Percentiles rank a stretch among this genome's conserved stretches.
These are phyloP conservation scores for Penicillium sp. DNA, from an alignment of 2,329 filamentous ascomycete species.

Conservation along the genomic window DNA sequence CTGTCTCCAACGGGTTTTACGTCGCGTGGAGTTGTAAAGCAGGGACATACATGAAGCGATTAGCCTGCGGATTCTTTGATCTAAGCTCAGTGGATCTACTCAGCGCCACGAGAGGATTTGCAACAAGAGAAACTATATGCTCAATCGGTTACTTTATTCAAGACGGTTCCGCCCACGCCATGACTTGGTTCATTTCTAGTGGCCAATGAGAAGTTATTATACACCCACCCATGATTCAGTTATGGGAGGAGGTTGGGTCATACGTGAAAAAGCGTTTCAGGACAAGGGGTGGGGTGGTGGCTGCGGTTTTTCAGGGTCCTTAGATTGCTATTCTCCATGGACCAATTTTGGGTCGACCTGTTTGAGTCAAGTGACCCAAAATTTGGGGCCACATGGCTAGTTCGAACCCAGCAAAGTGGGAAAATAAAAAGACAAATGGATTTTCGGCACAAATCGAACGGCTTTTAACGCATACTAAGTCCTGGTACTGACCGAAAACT, in stretches of 20 bases:
- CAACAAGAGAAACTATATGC: neutral
- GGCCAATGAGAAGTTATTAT: no score
- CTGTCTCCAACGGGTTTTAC: neutral
- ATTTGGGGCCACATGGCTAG: neutral
- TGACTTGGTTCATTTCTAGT: no score
- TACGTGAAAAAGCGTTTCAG: neutral
- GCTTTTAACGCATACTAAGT: neutral
- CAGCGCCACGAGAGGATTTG: no score
- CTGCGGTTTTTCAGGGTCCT: neutral
- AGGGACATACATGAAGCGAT: no score
- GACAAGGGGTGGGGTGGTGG: neutral
- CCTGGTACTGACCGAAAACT: neutral
- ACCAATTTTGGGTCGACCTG: conserved; percentile 3
- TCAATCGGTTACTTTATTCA: no score
- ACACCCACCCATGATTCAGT: neutral
- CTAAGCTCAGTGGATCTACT: no score
- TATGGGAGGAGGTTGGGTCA: neutral
- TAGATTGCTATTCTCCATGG: neutral
- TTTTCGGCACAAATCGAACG: no score
- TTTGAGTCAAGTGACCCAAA: neutral
- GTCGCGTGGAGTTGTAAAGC: neutral
- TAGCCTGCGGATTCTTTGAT: no score
- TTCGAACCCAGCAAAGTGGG: neutral
- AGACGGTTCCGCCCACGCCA: no score
- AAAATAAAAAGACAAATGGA: neutral